A percentile compares a stretch with the other conserved stretches of the same genome.
Conservation (phyloP, 352 stramenopile genomes). For the Globisporangium irregulare region DNA sequence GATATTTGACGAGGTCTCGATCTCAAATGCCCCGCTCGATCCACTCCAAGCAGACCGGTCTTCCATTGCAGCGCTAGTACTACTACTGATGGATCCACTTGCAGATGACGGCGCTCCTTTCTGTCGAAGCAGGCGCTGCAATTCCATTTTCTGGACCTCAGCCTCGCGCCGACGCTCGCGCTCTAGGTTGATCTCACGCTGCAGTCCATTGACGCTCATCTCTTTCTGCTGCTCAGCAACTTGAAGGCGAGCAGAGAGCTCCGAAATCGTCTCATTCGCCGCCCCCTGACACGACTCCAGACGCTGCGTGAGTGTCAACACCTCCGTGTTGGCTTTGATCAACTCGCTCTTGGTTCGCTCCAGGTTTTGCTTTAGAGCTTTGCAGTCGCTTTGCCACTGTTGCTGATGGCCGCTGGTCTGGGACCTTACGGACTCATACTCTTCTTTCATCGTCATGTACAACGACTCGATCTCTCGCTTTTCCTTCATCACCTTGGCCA, state of each 20-base stretch:
- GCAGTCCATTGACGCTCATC: constrained; percentile 26
- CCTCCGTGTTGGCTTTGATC: constrained; percentile 34
- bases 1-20: not conserved
- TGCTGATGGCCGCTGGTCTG: constrained; percentile 37
- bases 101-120: constrained; percentile 4
- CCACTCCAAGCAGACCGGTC: constrained; percentile 10
- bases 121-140: constrained; percentile 47
- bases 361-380: constrained; percentile 42
- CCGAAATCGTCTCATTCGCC: constrained; percentile 62
- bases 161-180: constrained; percentile 51
- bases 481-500: constrained; percentile 38
- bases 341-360: constrained; percentile 62
- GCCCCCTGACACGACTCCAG: constrained; percentile 51
- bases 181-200: constrained; percentile 60
- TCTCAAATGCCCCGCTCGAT: not conserved
- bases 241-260: constrained; percentile 46
- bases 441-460: constrained; percentile 45
- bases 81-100: not conserved
- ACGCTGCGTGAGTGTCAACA: constrained; percentile 42
- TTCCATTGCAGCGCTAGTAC: not conserved
- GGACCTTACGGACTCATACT: constrained; percentile 39
- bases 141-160: constrained; percentile 59
- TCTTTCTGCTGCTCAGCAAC: constrained; percentile 58
- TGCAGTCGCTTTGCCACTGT: constrained; percentile 45
- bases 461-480: constrained; percentile 57